Evolutionary conservation across 2,329 filamentous ascomycete species (phyloP).

Genomic region (Salinomyces thailandicus): DNA sequence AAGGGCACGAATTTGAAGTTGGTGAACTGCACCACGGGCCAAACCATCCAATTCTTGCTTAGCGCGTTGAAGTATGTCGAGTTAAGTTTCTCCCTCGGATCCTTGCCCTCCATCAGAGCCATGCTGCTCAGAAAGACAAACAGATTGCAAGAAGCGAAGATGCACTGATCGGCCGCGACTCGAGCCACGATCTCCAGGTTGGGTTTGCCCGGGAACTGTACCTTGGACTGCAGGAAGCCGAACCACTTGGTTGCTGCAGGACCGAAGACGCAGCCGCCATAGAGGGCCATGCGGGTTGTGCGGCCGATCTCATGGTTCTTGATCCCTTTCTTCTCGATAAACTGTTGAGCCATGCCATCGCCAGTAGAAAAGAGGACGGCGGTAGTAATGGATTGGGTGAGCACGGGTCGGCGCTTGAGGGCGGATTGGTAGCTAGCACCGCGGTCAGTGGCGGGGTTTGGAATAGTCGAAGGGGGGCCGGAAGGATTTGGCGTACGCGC

Average conservation of each 20-base stretch:
- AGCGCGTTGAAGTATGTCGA: constrained; percentile 62
- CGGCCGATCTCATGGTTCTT: constrained; percentile 61
- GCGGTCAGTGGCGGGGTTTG: background rate
- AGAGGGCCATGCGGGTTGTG: constrained; percentile 68
- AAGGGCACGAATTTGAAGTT: constrained; percentile 85
- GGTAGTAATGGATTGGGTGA: constrained; percentile 85
- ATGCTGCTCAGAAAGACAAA: constrained; percentile 72
- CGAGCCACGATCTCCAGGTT: constrained; percentile 65
- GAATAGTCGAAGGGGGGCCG: constrained; percentile 5
- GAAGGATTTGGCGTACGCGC: constrained; percentile 28
- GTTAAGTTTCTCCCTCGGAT: constrained; percentile 57
- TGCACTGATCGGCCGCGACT: constrained; percentile 66
- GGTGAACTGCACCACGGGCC: constrained; percentile 72
- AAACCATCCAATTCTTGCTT: constrained; percentile 75
- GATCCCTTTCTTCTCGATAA: constrained; percentile 69
- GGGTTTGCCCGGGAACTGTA: constrained; percentile 51
- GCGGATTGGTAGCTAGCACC: constrained; percentile 67
- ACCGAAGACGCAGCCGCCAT: constrained; percentile 74
- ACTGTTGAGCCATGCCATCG: constrained; percentile 83
- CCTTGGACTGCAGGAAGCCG: constrained; percentile 60
- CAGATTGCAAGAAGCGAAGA: constrained; percentile 80
- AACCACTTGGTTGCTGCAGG: constrained; percentile 84
- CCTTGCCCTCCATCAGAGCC: constrained; percentile 44
- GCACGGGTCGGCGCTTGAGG: constrained; percentile 67
- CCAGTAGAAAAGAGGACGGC: constrained; percentile 87